phyloP scores from a whole-genome alignment of 2,329 filamentous ascomycete genomes.

The Alternaria triticimaculans region DNA sequence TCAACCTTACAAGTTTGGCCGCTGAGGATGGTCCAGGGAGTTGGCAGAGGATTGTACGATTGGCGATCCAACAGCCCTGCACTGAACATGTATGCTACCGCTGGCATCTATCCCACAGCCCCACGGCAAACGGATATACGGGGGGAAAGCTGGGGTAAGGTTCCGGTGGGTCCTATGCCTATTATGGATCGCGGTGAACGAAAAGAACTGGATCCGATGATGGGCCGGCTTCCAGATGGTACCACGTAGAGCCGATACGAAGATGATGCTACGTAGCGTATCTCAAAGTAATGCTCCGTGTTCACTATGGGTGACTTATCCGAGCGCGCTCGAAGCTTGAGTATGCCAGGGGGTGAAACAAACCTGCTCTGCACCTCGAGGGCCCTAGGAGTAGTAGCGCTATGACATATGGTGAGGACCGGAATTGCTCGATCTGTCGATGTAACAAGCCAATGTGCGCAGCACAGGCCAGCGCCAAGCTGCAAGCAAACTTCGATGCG shows the following conservation, averaged over 20 bases:
- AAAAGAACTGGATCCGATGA: not conserved
- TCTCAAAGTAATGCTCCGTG: not conserved
- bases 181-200: not conserved
- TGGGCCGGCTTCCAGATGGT: not conserved
- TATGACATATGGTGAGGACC: not conserved
- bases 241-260: not conserved
- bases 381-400: not conserved
- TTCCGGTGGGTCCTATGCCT: slow-evolving; percentile 13
- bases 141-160: slow-evolving; percentile 1
- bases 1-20: not conserved
- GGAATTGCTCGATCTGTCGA: not conserved
- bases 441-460: not conserved
- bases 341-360: not conserved
- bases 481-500: slow-evolving; percentile 12
- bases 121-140: not conserved
- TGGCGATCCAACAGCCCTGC: slow-evolving; percentile 4
- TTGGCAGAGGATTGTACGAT: not conserved
- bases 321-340: not conserved
- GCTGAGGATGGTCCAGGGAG: not conserved
- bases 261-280: not conserved
- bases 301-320: not conserved
- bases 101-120: not conserved
- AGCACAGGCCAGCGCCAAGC: slow-evolving; percentile 8
- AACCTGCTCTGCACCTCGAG: not conserved
- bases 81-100: slow-evolving; percentile 4